Conservation (phyloP, 192 early-diverging fungal species). For the Coemansia brasiliensis region DNA sequence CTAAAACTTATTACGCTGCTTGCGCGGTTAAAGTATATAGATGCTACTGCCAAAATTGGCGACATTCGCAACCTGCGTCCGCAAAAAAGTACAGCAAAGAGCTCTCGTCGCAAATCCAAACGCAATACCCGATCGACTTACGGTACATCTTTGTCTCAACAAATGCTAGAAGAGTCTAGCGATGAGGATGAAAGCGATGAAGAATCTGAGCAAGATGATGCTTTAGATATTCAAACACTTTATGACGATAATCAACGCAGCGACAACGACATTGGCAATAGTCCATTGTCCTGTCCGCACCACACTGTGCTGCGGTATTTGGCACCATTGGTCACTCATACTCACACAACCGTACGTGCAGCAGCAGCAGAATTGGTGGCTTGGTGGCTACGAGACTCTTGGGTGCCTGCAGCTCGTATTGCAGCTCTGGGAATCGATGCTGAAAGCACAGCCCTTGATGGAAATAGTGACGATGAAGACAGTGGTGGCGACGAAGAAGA, state of each 20-base stretch:
- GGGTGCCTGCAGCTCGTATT: slow-evolving; percentile 33
- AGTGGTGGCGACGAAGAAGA: slow-evolving; percentile 20
- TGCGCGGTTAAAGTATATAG: slow-evolving; percentile 34
- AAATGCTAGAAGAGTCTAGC: slow-evolving; percentile 48
- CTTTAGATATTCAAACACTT: slow-evolving; percentile 13
- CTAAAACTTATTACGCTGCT: slow-evolving; percentile 35
- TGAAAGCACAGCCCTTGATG: slow-evolving; percentile 3
- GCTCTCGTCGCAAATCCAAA: neutral
- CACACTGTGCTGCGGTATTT: slow-evolving; percentile 56
- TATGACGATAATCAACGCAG: slow-evolving; percentile 10
- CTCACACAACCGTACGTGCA: slow-evolving; percentile 66
- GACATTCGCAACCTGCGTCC: slow-evolving; percentile 21
- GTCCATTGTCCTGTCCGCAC: slow-evolving; percentile 64
- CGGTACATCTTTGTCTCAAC: slow-evolving; percentile 46
- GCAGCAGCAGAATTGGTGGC: slow-evolving; percentile 63
- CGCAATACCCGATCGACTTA: slow-evolving; percentile 26
- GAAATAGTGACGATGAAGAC: slow-evolving; percentile 8
- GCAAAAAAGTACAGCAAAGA: neutral
- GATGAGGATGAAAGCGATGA: slow-evolving; percentile 16
- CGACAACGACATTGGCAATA: neutral
- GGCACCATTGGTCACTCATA: slow-evolving; percentile 69
- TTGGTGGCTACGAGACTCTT: slow-evolving; percentile 54
- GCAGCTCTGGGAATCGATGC: slow-evolving; percentile 26
- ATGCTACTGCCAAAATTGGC: slow-evolving; percentile 27
- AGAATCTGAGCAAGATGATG: neutral